Evolutionary conservation across 2,329 filamentous ascomycete genomes (phyloP), one percentile per base, ranked within the genome.

Genomic region (Monilinia laxa): DNA sequence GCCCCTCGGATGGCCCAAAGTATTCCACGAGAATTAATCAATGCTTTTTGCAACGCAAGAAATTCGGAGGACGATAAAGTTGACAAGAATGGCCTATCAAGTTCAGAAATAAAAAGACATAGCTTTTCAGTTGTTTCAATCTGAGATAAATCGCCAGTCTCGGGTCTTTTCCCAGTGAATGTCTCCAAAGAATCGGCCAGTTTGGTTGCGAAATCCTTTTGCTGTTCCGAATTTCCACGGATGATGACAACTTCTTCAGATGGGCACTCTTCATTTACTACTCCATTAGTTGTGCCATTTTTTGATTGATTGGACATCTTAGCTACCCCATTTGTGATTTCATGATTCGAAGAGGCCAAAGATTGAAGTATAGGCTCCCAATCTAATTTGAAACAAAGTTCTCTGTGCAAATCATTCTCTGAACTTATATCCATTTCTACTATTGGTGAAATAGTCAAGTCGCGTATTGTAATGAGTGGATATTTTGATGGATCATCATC

Each of bases 1-100:
- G 80, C 81, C 3, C 79, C 80, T 0, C 75, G 75, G 0, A 81
- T 82, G 14, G 85, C 69, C 83, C 84, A 87, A 0, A 86, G 65
- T 3, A 86, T 70, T 2, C 79, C 77, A 45, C 77, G 78, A 0
- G 79, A 75, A 1, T 62, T 68, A 6, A 74, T 72, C 2, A 83
- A 73, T 5, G 85, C 67, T 0, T 71, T 69, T 25, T 81, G 78
- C 38, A 87, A 78, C 1, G 72, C 53, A 0, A 74, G 54, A 67
- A 84, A 86, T n/a, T 79, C 73, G 0, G 71, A 16, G 16, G 79
- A 71, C 1, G 71, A 72, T 76, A 84, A 82, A 18, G 75, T 67
- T 68, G 80, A 82, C 14, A 84, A 67, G 1, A 76, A 55, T 16
- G 72, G 69, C 1, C 70, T 54, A 9, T 77, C 73, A 31, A 80